Conservation (phyloP, 2,329 filamentous ascomycete genomes). For the Paramyrothecium roridum region DNA sequence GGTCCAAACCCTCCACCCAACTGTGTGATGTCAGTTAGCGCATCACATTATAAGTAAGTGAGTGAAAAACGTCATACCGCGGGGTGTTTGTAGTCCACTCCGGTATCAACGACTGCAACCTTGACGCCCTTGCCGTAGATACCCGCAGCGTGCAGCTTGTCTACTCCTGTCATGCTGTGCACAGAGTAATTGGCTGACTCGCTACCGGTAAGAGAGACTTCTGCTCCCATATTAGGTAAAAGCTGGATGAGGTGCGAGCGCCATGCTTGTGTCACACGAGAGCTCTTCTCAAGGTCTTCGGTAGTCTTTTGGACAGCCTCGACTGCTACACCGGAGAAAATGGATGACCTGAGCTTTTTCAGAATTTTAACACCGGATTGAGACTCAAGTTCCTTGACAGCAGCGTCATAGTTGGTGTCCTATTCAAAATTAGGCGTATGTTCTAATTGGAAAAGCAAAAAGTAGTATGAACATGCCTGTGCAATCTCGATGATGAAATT, state of each 20-base stretch:
- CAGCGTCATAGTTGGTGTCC: neutral
- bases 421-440: neutral
- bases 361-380: neutral
- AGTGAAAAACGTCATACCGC: neutral
- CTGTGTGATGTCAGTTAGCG: neutral
- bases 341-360: neutral
- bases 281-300: neutral
- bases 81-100: slow-evolving; percentile 16
- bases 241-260: neutral
- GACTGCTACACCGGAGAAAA: neutral
- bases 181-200: slow-evolving; percentile 11
- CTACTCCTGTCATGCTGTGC: slow-evolving; percentile 16
- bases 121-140: slow-evolving; percentile 14
- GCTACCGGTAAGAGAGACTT: neutral
- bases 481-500: too few relatives aligned
- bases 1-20: slow-evolving; percentile 1
- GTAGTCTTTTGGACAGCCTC: neutral
- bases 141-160: slow-evolving; percentile 14
- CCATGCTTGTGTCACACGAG: neutral
- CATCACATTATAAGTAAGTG: too few relatives aligned
- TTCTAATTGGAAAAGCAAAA: too few relatives aligned
- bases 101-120: slow-evolving; percentile 17
- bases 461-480: too few relatives aligned
- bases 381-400: neutral
- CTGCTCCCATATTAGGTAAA: neutral